phyloP scores from a whole-genome alignment of 805 yeast species.

The Yamadazyma endophytica region DNA sequence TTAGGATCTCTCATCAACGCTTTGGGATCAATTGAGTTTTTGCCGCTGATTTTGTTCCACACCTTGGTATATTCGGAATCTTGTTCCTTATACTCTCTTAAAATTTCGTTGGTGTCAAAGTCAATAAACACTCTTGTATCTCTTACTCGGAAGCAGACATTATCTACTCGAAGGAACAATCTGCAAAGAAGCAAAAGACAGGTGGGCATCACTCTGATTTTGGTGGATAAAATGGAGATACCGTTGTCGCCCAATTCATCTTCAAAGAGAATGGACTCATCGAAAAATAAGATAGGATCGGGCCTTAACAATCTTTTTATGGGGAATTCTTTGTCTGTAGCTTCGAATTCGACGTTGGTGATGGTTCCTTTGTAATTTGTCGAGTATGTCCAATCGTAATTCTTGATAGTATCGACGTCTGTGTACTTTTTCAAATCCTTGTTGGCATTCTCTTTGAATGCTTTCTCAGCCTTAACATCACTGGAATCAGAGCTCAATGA shows the following conservation, averaged over 20 bases:
- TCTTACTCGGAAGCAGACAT: slow-evolving; percentile 75
- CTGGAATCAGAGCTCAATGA: slow-evolving; percentile 16
- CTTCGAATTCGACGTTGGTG: slow-evolving; percentile 14
- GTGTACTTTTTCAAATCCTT: slow-evolving; percentile 34
- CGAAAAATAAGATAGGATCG: slow-evolving; percentile 86
- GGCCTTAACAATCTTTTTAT: slow-evolving; percentile 61
- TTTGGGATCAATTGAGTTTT: slow-evolving; percentile 32
- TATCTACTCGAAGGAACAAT: slow-evolving; percentile 83
- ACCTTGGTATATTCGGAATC: slow-evolving; percentile 32
- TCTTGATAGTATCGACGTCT: slow-evolving; percentile 61
- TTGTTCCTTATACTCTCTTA: slow-evolving; percentile 75
- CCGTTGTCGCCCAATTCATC: slow-evolving; percentile 98
- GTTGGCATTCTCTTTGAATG: slow-evolving; percentile 19
- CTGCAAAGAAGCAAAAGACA: slow-evolving; percentile 71
- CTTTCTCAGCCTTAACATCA: slow-evolving; percentile 19
- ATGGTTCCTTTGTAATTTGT: slow-evolving; percentile 69
- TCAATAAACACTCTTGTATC: slow-evolving; percentile 86
- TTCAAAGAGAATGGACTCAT: slow-evolving; percentile 83
- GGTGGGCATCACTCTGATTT: slow-evolving; percentile 84
- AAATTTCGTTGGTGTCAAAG: slow-evolving; percentile 54
- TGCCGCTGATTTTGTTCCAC: slow-evolving; percentile 20
- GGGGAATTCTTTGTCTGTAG: slow-evolving; percentile 49
- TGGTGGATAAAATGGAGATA: slow-evolving; percentile 68
- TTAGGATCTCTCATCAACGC: slow-evolving; percentile 63
- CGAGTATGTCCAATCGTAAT: slow-evolving; percentile 96